Percentiles rank a stretch among this genome's conserved stretches.
These are phyloP conservation scores for Nannizzia gypsea DNA, from an alignment of 2,329 filamentous ascomycete genomes.

Conservation along the genomic window DNA sequence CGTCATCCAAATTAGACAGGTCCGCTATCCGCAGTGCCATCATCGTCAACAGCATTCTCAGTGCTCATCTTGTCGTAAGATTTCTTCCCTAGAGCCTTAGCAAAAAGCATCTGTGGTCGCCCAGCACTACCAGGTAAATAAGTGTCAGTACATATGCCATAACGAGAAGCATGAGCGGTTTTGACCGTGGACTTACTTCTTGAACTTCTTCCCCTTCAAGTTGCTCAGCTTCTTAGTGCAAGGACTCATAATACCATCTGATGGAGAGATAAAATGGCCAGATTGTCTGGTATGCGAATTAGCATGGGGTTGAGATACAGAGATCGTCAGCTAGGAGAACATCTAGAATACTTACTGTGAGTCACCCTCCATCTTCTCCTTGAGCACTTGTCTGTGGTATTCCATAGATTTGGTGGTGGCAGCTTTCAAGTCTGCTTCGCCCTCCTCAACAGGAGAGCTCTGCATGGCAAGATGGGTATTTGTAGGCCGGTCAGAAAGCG, in stretches of 20 bases:
- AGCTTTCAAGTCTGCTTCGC: conserved; percentile 25
- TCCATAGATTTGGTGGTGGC: conserved; percentile 29
- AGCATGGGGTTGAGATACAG: background rate
- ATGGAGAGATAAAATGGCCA: conserved; percentile 37
- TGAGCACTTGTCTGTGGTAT: conserved; percentile 32
- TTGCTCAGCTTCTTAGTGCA: conserved; percentile 40
- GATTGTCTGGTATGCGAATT: conserved; percentile 16
- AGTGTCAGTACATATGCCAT: background rate
- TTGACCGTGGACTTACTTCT: conserved; percentile 26
- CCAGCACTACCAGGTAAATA: conserved; percentile 20
- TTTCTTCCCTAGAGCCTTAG: conserved; percentile 36
- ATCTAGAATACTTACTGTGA: conserved; percentile 25
- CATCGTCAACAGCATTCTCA: conserved; percentile 7
- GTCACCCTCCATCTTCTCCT: conserved; percentile 31
- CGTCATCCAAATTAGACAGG: background rate
- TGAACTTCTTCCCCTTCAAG: conserved; percentile 39
- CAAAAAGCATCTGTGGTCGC: conserved; percentile 36
- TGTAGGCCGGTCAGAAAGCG: conserved; percentile 31
- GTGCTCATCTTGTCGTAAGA: conserved; percentile 27
- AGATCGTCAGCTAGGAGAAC: background rate
- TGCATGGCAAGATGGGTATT: conserved; percentile 28
- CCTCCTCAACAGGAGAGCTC: conserved; percentile 8
- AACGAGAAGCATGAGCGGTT: background rate
- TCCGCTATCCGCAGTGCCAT: background rate
- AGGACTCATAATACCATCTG: conserved; percentile 40